These are phyloP conservation scores for Termitomyces sp. DNA, from an alignment of 768 basidiomycete species.

Conservation along the genomic window DNA sequence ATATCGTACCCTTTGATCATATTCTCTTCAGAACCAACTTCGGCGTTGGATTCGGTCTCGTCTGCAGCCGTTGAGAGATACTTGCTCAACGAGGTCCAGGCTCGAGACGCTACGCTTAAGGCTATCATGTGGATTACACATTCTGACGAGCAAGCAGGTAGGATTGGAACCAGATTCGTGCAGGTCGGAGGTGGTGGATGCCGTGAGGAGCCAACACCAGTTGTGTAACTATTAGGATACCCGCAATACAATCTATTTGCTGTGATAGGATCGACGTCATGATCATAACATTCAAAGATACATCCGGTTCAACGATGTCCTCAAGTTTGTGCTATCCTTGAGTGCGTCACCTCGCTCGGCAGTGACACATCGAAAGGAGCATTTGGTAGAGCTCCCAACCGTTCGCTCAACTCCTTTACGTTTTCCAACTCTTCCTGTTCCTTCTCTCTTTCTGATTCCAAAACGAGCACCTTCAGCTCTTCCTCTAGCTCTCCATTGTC, in stretches of 20 bases:
- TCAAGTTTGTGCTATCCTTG: slow-evolving; percentile 4
- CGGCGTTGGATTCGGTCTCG: slow-evolving; percentile 71
- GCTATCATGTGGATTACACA: slow-evolving; percentile 88
- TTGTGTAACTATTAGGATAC: slow-evolving; percentile 5
- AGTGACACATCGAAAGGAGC: slow-evolving; percentile 4
- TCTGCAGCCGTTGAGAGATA: slow-evolving; percentile 61
- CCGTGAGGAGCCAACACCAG: slow-evolving; percentile 27
- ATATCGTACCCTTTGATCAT: background rate
- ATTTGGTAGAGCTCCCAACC: slow-evolving; percentile 11
- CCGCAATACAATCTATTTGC: background rate
- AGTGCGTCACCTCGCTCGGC: background rate
- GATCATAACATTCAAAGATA: background rate
- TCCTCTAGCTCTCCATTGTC: slow-evolving; percentile 48
- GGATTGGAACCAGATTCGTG: slow-evolving; percentile 68
- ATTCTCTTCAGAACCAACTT: slow-evolving; percentile 68
- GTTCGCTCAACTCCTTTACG: slow-evolving; percentile 10
- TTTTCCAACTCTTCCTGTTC: slow-evolving; percentile 8
- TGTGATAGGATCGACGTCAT: background rate
- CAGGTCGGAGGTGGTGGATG: slow-evolving; percentile 39
- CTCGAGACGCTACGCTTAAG: slow-evolving; percentile 46
- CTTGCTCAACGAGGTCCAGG: slow-evolving; percentile 46
- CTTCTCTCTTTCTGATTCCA: slow-evolving; percentile 26
- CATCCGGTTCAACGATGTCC: background rate
- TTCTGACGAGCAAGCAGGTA: slow-evolving; percentile 70
- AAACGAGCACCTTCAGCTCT: slow-evolving; percentile 54